These are phyloP conservation scores for Hemisphaericaspora nanyangensis DNA, from an alignment of 805 yeast genomes.

Conservation along the genomic window DNA sequence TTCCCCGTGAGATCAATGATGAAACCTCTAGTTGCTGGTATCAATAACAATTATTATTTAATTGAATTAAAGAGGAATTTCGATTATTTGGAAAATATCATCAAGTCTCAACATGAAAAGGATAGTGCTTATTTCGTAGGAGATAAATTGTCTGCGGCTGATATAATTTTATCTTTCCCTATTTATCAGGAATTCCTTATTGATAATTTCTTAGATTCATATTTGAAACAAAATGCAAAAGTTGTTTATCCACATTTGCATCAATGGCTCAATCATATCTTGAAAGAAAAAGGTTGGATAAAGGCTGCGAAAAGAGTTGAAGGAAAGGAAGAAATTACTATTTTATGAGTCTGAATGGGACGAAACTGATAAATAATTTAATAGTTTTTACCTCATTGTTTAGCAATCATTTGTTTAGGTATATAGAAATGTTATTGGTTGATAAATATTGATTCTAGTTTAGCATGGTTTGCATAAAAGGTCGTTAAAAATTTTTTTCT, in stretches of 20 bases:
- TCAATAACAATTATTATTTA: conserved; percentile 24
- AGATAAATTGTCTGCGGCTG: conserved; percentile 50
- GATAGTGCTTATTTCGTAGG: conserved; percentile 43
- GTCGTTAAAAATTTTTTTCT: too few relatives aligned
- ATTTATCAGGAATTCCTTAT: conserved; percentile 20
- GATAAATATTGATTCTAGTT: too few relatives aligned
- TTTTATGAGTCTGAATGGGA: too few relatives aligned
- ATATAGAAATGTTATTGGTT: too few relatives aligned
- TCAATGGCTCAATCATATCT: conserved; percentile 18
- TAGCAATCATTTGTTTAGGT: too few relatives aligned
- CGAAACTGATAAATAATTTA: too few relatives aligned
- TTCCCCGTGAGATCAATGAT: conserved; percentile 21
- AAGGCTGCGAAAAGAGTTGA: conserved; percentile 5
- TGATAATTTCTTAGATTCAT: conserved; percentile 24
- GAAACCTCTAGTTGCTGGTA: conserved; percentile 14
- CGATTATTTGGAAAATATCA: conserved; percentile 23
- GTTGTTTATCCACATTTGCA: conserved; percentile 25
- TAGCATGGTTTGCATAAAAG: too few relatives aligned
- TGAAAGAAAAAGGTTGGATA: conserved; percentile 10
- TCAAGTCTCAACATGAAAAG: conserved; percentile 19
- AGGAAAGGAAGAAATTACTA: too few relatives aligned
- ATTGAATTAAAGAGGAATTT: conserved; percentile 21
- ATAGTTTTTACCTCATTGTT: too few relatives aligned
- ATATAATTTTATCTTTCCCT: conserved; percentile 52
- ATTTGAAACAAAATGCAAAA: conserved; percentile 31